Conservation (phyloP, 306 rosid genomes). For the Hippophae rhamnoides region DNA sequence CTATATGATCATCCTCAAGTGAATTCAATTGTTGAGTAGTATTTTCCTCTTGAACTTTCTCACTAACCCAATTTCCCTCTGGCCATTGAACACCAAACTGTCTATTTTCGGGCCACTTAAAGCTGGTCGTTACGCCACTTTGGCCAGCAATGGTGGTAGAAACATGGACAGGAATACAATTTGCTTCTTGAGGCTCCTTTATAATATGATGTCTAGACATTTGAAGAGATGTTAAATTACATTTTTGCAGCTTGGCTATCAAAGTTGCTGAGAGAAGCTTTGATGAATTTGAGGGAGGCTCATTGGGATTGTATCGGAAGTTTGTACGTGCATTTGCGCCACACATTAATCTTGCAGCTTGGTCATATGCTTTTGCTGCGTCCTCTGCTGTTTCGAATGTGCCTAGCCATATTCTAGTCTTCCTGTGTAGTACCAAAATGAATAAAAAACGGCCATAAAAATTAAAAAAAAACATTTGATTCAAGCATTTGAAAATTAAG, state of each 20-base stretch:
- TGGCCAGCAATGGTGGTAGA: slow-evolving; percentile 11
- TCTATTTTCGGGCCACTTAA: slow-evolving; percentile 20
- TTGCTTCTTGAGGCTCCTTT: slow-evolving; percentile 22
- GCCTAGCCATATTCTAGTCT: slow-evolving; percentile 77
- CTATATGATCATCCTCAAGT: slow-evolving; percentile 71
- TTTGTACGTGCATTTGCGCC: slow-evolving; percentile 68
- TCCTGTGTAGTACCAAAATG: slow-evolving; percentile 24
- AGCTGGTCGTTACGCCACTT: slow-evolving; percentile 13
- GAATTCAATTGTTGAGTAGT: slow-evolving; percentile 24
- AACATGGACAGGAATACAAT: neutral
- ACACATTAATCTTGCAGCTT: slow-evolving; percentile 76
- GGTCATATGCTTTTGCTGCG: slow-evolving; percentile 80
- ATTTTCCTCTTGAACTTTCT: slow-evolving; percentile 18
- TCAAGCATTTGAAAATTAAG: no score
- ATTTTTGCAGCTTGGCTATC: slow-evolving; percentile 57
- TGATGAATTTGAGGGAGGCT: slow-evolving; percentile 35
- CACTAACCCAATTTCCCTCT: slow-evolving; percentile 27
- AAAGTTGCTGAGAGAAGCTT: slow-evolving; percentile 56
- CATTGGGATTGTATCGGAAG: slow-evolving; percentile 48
- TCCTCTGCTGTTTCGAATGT: slow-evolving; percentile 20
- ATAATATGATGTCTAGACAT: slow-evolving; percentile 35
- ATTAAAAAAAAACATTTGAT: no score
- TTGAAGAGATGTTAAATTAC: slow-evolving; percentile 69
- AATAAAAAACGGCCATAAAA: no score
- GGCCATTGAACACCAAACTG: slow-evolving; percentile 8